Percentiles rank a stretch among this genome's conserved stretches.
Conservation (phyloP, 768 basidiomycete species). For the Russula sp. region DNA sequence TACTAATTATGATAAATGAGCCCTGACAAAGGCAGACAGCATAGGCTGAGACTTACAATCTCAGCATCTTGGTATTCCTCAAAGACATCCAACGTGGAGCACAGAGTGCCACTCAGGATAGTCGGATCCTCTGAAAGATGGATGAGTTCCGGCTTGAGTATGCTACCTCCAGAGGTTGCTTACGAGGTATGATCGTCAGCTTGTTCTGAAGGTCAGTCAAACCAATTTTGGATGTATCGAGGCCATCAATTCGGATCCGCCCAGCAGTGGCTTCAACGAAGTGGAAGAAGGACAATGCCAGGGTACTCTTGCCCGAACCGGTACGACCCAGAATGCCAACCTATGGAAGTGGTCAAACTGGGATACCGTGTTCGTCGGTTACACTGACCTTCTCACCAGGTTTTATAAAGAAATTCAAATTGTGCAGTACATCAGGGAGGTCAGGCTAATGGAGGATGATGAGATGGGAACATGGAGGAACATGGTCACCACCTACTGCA, state of each 20-base stretch:
- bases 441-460: slow-evolving; percentile 51
- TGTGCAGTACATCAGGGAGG: slow-evolving; percentile 78
- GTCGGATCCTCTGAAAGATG: slow-evolving; percentile 71
- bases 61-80: slow-evolving; percentile 79
- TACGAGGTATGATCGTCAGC: slow-evolving; percentile 72
- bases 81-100: slow-evolving; percentile 81
- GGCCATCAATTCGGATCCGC: slow-evolving; percentile 65
- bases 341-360: slow-evolving; percentile 31
- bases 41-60: slow-evolving; percentile 45
- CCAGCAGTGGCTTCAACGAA: slow-evolving; percentile 85
- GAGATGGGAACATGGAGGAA: slow-evolving; percentile 12
- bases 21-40: not conserved
- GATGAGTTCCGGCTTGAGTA: not conserved
- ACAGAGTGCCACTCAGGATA: slow-evolving; percentile 75
- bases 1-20: slow-evolving; percentile 41
- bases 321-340: slow-evolving; percentile 69
- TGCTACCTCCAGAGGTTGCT: slow-evolving; percentile 26
- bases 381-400: slow-evolving; percentile 68
- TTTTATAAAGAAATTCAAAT: slow-evolving; percentile 63
- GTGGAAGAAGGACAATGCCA: slow-evolving; percentile 81
- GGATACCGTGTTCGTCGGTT: not conserved
- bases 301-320: slow-evolving; percentile 66
- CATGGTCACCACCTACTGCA: slow-evolving; percentile 46
- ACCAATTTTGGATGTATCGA: slow-evolving; percentile 75
- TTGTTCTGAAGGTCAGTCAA: slow-evolving; percentile 74